Evolutionary conservation across 371 early-diverging fungal species (phyloP), one percentile per base, ranked within the genome.

Genomic region (Mucor saturninus): DNA sequence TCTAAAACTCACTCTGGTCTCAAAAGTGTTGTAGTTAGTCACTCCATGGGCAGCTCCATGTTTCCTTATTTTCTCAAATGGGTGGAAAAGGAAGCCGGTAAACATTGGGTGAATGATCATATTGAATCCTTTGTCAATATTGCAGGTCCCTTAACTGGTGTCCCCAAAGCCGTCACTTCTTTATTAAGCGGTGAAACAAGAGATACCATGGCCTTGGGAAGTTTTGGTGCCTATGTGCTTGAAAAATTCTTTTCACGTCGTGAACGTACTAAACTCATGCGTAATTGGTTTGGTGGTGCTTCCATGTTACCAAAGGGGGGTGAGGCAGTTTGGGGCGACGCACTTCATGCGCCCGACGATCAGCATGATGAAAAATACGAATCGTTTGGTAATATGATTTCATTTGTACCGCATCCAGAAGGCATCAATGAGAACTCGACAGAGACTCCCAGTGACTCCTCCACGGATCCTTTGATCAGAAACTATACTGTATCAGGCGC

Each of bases 241-340:
- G 97, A 97, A 68, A 89, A 86, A 46, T 91, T 95, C 77, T 93
- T 97, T 74, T 87, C 89, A 5, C 78, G 87, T 58, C 75, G 84
- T 13, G 93, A 96, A 64, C 83, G 95, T 10, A 85, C 89, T 2
- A 84, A 79, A 7, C 63, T 96, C 14, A 93, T 94, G 75, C 86
- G 93, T 31, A 87, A 85, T n/a, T 97, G 95, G 95, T 88, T 88
- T n/a, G 93, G 93, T 4, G 82, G 90, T 14, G 69, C 84, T 6
- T 83, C 86, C 30, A 83, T 95, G 83, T 71, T 96, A 21, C 96
- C 95, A 50, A 94, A 93, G 69, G 98, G 98, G 35, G 95, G 95
- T 38, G 79, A 90, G 32, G 69, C 71, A 1, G 68, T 97, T 40
- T 98, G 97, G 97, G 95, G 96, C 15, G 74, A 79, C 15, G 51